Evolutionary conservation across 345 rosid species (phyloP).

Genomic region (Hirschfeldia incana): DNA sequence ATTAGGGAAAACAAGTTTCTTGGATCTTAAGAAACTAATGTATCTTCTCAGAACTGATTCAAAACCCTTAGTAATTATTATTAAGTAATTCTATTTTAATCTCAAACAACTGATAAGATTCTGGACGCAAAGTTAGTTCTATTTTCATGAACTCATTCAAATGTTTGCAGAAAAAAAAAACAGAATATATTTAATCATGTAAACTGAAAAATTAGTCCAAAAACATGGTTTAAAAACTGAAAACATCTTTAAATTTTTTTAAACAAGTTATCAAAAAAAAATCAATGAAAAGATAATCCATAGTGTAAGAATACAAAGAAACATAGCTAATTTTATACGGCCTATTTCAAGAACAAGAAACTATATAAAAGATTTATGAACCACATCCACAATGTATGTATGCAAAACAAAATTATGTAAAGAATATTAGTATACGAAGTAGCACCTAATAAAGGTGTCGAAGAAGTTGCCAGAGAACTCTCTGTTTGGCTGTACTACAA

Average conservation of each 20-base stretch:
- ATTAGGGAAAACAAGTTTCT: constrained; percentile 10
- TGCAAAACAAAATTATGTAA: neutral
- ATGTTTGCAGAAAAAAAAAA: constrained; percentile 11
- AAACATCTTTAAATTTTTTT: neutral
- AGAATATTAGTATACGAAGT: constrained; percentile 11
- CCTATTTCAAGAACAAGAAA: constrained; percentile 13
- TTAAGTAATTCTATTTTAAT: neutral
- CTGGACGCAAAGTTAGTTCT: neutral
- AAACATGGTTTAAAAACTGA: neutral
- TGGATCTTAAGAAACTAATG: constrained; percentile 23
- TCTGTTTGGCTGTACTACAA: neutral
- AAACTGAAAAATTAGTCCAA: neutral
- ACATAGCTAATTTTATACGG: neutral
- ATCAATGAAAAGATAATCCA: neutral
- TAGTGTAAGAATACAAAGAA: neutral
- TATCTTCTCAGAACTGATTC: neutral
- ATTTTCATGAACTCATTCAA: constrained; percentile 3
- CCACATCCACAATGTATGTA: neutral
- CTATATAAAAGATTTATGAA: neutral
- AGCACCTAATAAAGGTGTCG: constrained; percentile 21
- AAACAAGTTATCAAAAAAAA: constrained; percentile 7
- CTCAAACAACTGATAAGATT: neutral
- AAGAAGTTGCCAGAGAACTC: neutral
- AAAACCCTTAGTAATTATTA: neutral
- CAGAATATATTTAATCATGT: constrained; percentile 1